Conservation (phyloP, 176 grass and related monocot species). For the Zea mays region Zm-B73-REFERENCE-NAM-5.0 NC_050105.1:70465001-70465500, state of each 20-base stretch:
- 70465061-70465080: not conserved
- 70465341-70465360: conserved; percentile 78
- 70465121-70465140: conserved; percentile 28
- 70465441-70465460: not conserved
- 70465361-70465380: not conserved
- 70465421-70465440: not conserved
- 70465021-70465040: no score
- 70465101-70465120: not conserved
- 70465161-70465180: conserved; percentile 13
- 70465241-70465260: not conserved
- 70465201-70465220: not conserved
- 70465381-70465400: not conserved
- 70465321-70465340: conserved; percentile 88
- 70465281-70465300: conserved; percentile 69
- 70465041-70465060: not conserved
- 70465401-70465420: not conserved
- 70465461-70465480: not conserved
- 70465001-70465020: no score
- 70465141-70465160: not conserved
- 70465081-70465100: not conserved
- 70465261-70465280: conserved; percentile 54
- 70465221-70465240: conserved; percentile 16
- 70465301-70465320: conserved; percentile 73
- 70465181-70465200: not conserved
- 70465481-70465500: not conserved